Evolutionary conservation across 176 grass and related monocot species (phyloP), one percentile per base, ranked within the genome.

Genomic region (Pontederia paniculata): DNA sequence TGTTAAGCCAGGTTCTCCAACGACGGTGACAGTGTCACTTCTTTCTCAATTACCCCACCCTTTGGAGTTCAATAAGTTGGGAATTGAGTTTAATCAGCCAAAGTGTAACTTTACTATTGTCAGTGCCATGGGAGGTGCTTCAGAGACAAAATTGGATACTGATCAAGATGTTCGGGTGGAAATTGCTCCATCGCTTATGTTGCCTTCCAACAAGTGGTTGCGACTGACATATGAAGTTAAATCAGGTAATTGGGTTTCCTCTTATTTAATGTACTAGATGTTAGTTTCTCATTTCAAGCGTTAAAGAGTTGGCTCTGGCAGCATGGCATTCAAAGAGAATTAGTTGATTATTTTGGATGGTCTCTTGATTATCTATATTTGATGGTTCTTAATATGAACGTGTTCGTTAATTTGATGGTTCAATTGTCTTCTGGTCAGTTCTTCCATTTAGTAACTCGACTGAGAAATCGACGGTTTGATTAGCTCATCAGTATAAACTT

Each of bases 11-110:
- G 80, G 70, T 66, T 81, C 60, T 45, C 68, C 80, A 72, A 14
- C 82, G 18, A 69, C 68, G 80, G 52, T 98, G 14, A 98, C 83
- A 37, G 74, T 98, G 44, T 98, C 93, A 61, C 75, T 98, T 43
- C 61, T 91, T 66, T 88, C 93, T 51, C 86, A 98, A 77, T 80
- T 98, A 54, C 83, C 93, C 49, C 74, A 68, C 64, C 69, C 83
- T 11, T 18, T 88, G 55, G 59, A 72, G 62, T 61, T 98, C 82
- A 80, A 91, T 81, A 73, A 47, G 45, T 69, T 98, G 82, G 86
- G 84, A 82, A 75, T 98, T 73, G 77, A 91, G 22, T 98, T 98
- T 58, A 98, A 91, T 57, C 82, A 91, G 52, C 57, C 83, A 61
- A 76, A 72, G 20, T 98, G 86, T 78, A 91, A 91, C 74, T 88